Conservation (phyloP, 208 protist species). For the Trypanosoma congolense region DNA sequence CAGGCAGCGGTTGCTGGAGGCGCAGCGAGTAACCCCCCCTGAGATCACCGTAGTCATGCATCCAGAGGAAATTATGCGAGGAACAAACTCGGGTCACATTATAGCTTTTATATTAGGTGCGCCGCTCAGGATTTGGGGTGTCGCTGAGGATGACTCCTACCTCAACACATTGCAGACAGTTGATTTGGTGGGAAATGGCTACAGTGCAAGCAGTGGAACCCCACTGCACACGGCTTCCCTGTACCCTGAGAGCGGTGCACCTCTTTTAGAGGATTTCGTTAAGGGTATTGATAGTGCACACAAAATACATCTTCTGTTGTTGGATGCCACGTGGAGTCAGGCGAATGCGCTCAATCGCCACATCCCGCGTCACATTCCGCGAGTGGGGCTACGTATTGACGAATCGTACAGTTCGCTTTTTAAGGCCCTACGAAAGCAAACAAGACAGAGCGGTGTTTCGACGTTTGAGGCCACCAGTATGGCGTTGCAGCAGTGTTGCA, state of each 20-base stretch:
- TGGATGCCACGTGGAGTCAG: constrained; percentile 81
- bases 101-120: constrained; percentile 67
- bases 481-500: constrained; percentile 57
- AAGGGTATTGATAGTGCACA: constrained; percentile 1
- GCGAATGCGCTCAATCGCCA: constrained; percentile 70
- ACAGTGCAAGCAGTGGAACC: neutral
- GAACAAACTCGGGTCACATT: constrained; percentile 82
- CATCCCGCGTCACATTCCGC: constrained; percentile 46
- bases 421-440: constrained; percentile 60
- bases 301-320: constrained; percentile 57
- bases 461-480: constrained; percentile 79
- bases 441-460: constrained; percentile 61
- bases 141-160: constrained; percentile 53
- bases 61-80: constrained; percentile 74
- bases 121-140: constrained; percentile 65
- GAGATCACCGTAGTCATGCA: constrained; percentile 74
- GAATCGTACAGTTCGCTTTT: constrained; percentile 63
- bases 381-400: constrained; percentile 47
- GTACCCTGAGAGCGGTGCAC: constrained; percentile 37
- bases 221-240: constrained; percentile 27
- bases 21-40: constrained; percentile 20
- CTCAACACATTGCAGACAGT: constrained; percentile 19
- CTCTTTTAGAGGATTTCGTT: constrained; percentile 24
- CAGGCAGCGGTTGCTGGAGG: constrained; percentile 24
- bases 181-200: neutral